A percentile compares a stretch with the other conserved stretches of the same genome.
Conservation (phyloP, 805 yeast genomes). For the Wickerhamomyces tratensis region DNA sequence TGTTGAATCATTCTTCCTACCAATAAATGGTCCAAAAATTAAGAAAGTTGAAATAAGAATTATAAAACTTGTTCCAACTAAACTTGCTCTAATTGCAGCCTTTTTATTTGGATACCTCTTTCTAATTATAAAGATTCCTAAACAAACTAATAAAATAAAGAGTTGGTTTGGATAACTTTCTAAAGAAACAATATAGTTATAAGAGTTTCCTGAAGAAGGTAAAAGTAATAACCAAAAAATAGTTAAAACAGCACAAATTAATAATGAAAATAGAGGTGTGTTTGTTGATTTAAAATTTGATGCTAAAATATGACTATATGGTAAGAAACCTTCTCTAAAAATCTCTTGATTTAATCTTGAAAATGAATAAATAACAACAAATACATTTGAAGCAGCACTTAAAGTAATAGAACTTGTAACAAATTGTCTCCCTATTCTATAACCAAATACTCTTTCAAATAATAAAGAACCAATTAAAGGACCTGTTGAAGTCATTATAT, state of each 20-base stretch:
- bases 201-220: conserved; percentile 26
- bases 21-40: conserved; percentile 35
- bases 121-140: conserved; percentile 49
- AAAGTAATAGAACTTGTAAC: conserved; percentile 48
- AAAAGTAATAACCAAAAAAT: conserved; percentile 22
- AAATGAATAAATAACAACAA: conserved; percentile 49
- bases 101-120: conserved; percentile 34
- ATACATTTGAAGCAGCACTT: conserved; percentile 54
- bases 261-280: conserved; percentile 45
- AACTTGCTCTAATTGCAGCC: conserved; percentile 43
- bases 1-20: conserved; percentile 18
- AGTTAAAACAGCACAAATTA: conserved; percentile 23
- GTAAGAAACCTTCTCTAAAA: conserved; percentile 53
- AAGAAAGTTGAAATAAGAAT: conserved; percentile 37
- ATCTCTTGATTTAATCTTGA: conserved; percentile 59
- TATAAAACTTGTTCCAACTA: conserved; percentile 37
- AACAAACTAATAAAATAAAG: conserved; percentile 40
- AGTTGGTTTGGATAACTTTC: conserved; percentile 38
- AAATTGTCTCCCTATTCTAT: conserved; percentile 39
- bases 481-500: conserved; percentile 38
- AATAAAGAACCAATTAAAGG: conserved; percentile 50
- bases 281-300: conserved; percentile 41
- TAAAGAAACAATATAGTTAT: conserved; percentile 32
- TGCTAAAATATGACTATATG: conserved; percentile 41
- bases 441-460: conserved; percentile 47